Base-by-base conservation (phyloP, 768 basidiomycete species). In the Lepiota venenata region DNA sequence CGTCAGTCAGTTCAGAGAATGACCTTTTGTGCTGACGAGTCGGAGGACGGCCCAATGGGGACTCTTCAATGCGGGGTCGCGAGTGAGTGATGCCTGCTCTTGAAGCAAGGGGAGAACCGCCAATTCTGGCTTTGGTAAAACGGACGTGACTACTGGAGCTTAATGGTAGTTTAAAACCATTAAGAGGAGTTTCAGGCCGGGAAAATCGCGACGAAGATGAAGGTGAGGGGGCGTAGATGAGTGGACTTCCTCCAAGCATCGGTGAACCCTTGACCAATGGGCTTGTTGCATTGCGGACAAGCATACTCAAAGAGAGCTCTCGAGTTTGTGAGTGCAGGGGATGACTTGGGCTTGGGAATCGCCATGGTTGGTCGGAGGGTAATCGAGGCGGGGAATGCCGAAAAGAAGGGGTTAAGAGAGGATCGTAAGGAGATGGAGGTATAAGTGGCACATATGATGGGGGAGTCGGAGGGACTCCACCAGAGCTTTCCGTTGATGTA, bases 321-420 rank as follows among this genome's bases (percentile, higher is more conserved):
- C 82, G 79, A 14, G 81, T 76, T 37, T 69, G 76, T 15, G 82
- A 84, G 66, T 89, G 85, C 39, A 90, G 69, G 1, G 88, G 88
- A 62, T 91, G 87, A 53, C 85, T 88, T 10, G 88, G 87, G 61
- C 87, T 91, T 7, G 86, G 82, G 63, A 84, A 88, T 36, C 87
- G 82, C 89, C 89, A 91, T 2, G 89, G 89, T 56, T 90, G 88
- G 60, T 88, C 85, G 15, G 84, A 87, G 5, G 87, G 87, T 20
- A 85, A 79, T 9, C 82, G 85, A 0, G 84, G 80, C 15, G 87
- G 85, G 9, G 87, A 88, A 66, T 91, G 88, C 37, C 86, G 82
- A 66, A 91, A 91, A 3, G 87, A 79, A 0, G 89, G 89, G 0
- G 89, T 89, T 32, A 80, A 71, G 12, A 81, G 75, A 35, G 89